Base-by-base conservation (phyloP, 2,329 filamentous ascomycete species). In the Ophidiomyces ophidiicola region DNA sequence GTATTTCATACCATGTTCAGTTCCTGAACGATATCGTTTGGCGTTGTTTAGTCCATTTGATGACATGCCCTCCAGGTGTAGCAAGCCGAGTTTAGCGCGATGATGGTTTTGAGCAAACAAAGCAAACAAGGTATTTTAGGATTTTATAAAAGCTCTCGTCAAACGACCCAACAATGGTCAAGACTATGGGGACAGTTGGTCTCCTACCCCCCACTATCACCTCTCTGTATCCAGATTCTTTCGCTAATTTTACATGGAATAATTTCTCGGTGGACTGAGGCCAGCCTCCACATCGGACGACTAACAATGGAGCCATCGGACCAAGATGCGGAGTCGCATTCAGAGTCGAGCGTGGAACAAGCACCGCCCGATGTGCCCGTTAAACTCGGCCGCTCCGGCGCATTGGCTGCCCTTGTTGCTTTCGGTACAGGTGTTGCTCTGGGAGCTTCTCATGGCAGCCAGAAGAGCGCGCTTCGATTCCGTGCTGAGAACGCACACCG, bases 401-500 rank as follows among this genome's bases (percentile, higher is more conserved):
- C 80, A 24, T 64, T 81, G 36, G 78, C 79, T 8, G 68, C 76
- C 2, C 46, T 71, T 7, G 64, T 76, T 18, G 76, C 80, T 5
- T 82, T 82, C 48, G 51, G 73, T 3, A 66, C 78, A n/a, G 84
- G 85, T 39, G 69, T 82, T 55, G 66, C 65, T 1, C 66, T 94
- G 8, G 87, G 86, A 18, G 66, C 78, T 12, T 69, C 76, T 5
- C 76, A 86, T 41, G 85, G 84, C 17, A 78, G 78, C 43, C 78
- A 78, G 53, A 77, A 73, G 56, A 75, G 83, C 1, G 79, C 82
- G 36, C 70, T 93, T 42, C 80, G 82, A 26, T 98, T 94, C 66
- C 80, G 88, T 40, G 90, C 90, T 44, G 90, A 98, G 63, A 93
- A 98, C 56, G 86, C 90, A 1, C 90, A 98, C 68, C 82, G 88